A percentile compares a stretch with the other conserved stretches of the same genome.
These are phyloP conservation scores for Mitragyna speciosa DNA, from an alignment of 257 asterid species.

Conservation along the genomic window DNA sequence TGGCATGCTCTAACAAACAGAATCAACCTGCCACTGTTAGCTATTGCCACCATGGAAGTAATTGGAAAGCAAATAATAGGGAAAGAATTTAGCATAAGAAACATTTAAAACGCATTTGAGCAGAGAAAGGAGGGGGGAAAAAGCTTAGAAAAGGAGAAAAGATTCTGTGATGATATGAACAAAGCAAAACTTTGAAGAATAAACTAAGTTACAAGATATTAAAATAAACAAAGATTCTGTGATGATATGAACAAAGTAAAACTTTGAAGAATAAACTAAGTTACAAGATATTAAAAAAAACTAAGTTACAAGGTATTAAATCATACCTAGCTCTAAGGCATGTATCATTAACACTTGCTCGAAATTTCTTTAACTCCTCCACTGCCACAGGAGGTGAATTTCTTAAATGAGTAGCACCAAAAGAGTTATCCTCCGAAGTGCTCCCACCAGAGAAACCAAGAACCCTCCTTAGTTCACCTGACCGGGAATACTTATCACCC, in stretches of 20 bases:
- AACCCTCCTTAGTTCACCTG: slow-evolving; percentile 72
- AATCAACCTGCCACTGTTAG: not conserved
- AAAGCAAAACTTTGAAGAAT: not conserved
- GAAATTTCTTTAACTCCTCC: slow-evolving; percentile 68
- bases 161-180: no score
- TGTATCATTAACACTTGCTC: slow-evolving; percentile 62
- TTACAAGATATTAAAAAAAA: slow-evolving; percentile 7
- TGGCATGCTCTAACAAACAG: not conserved
- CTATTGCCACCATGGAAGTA: not conserved
- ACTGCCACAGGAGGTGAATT: slow-evolving; percentile 57
- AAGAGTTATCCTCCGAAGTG: slow-evolving; percentile 67
- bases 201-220: not conserved
- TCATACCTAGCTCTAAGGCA: slow-evolving; percentile 71
- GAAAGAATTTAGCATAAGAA: not conserved
- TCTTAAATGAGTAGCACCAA: slow-evolving; percentile 57
- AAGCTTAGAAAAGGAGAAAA: not conserved
- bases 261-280: not conserved
- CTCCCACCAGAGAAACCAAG: slow-evolving; percentile 58
- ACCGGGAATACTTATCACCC: slow-evolving; percentile 54
- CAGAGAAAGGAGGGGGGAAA: not conserved
- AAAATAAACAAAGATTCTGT: no score
- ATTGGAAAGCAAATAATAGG: not conserved
- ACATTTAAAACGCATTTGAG: not conserved
- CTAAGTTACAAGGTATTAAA: slow-evolving; percentile 7
- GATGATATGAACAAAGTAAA: not conserved